These are phyloP conservation scores for Antrodiella citrinella DNA, from an alignment of 768 basidiomycete genomes.

Conservation along the genomic window DNA sequence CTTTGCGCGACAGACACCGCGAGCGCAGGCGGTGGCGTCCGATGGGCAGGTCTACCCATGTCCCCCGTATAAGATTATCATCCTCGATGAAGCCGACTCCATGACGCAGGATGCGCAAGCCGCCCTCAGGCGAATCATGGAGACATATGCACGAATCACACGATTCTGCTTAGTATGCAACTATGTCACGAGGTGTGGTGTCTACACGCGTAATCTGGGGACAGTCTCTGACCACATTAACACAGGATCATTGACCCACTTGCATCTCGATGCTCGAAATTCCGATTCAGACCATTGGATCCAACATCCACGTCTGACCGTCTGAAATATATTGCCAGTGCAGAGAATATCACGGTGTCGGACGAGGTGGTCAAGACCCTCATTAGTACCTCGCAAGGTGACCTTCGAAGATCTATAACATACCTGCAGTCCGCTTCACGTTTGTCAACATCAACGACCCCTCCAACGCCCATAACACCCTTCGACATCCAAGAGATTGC, in stretches of 20 bases:
- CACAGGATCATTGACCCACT: slow-evolving; percentile 94
- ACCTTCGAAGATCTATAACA: slow-evolving; percentile 94
- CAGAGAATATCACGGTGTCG: slow-evolving; percentile 58
- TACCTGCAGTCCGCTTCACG: slow-evolving; percentile 95
- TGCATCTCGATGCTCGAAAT: slow-evolving; percentile 98
- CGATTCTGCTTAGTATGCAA: slow-evolving; percentile 98
- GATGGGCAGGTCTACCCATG: slow-evolving; percentile 86
- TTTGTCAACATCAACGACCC: slow-evolving; percentile 64
- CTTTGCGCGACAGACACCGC: slow-evolving; percentile 89
- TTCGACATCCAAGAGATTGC: slow-evolving; percentile 93
- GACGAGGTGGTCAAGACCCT: slow-evolving; percentile 60
- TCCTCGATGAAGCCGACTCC: slow-evolving; percentile 97
- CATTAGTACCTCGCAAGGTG: slow-evolving; percentile 78
- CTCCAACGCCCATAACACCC: slow-evolving; percentile 68
- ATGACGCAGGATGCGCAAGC: slow-evolving; percentile 99
- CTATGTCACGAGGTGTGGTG: slow-evolving; percentile 86
- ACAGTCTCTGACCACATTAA: background rate
- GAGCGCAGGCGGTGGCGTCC: slow-evolving; percentile 64
- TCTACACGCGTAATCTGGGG: background rate
- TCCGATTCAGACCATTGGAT: slow-evolving; percentile 93
- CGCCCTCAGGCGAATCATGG: slow-evolving; percentile 97
- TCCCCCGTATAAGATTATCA: slow-evolving; percentile 98
- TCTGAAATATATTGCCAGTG: slow-evolving; percentile 69
- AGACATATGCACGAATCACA: slow-evolving; percentile 95
- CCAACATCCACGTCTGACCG: slow-evolving; percentile 64